phyloP scores from a whole-genome alignment of 495 filamentous ascomycete genomes.

The Daldinia caldariorum region DNA sequence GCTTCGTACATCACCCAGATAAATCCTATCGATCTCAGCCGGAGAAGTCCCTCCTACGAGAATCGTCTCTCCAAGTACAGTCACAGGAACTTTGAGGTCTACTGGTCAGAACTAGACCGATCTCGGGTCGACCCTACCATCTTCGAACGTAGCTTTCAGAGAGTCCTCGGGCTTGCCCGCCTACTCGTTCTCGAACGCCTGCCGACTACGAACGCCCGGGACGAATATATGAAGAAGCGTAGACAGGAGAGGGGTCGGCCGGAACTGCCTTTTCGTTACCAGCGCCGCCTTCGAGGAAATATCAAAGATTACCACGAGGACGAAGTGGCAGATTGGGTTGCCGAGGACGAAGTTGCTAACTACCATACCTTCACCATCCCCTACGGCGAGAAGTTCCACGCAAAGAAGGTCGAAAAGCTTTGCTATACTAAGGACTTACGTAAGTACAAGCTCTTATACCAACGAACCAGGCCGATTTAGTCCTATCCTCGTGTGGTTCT shows the following conservation, averaged over 20 bases:
- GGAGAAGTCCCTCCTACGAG: conserved; percentile 85
- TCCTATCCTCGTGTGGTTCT: too few species aligned
- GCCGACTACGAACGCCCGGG: conserved; percentile 70
- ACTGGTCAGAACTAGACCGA: conserved; percentile 77
- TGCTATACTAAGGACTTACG: conserved; percentile 79
- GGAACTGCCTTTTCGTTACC: conserved; percentile 41
- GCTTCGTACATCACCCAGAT: conserved; percentile 80
- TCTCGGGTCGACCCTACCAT: conserved; percentile 82
- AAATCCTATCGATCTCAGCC: conserved; percentile 80
- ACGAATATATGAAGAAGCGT: conserved; percentile 70
- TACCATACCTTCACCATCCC: conserved; percentile 84
- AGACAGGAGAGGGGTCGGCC: conserved; percentile 76
- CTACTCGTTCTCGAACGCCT: conserved; percentile 83
- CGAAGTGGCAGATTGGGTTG: conserved; percentile 83
- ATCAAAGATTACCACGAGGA: conserved; percentile 77
- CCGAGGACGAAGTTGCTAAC: conserved; percentile 74
- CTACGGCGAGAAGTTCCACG: conserved; percentile 75
- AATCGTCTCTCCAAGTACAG: conserved; percentile 89
- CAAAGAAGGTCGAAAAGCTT: conserved; percentile 78
- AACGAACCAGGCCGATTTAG: too few species aligned
- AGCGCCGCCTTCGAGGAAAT: conserved; percentile 59
- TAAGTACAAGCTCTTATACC: conserved; percentile 32
- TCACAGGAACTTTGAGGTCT: conserved; percentile 82
- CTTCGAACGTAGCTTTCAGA: conserved; percentile 78
- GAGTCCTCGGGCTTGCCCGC: conserved; percentile 79